phyloP scores from a whole-genome alignment of 192 early-diverging fungal species.

The Podila horticola region DNA sequence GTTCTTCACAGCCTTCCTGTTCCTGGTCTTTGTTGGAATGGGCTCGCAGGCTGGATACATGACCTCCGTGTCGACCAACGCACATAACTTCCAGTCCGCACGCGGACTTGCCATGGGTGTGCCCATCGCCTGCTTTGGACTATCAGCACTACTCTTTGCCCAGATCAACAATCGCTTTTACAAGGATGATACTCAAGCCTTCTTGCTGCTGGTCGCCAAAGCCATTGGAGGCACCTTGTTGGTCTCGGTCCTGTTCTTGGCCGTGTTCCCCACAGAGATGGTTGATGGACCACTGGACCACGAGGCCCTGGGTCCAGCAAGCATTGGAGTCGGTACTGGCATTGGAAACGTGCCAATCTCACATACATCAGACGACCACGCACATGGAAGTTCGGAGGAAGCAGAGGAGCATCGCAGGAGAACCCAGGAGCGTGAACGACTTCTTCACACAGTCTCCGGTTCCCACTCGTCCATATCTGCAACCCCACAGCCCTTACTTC shows the following conservation, averaged over 20 bases:
- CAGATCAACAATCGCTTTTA: conserved; percentile 64
- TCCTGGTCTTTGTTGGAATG: conserved; percentile 66
- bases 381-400: neutral
- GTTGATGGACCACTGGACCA: neutral
- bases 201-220: conserved; percentile 62
- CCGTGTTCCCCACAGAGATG: conserved; percentile 10
- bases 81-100: conserved; percentile 63
- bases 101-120: conserved; percentile 69
- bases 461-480: neutral
- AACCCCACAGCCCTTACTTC: neutral
- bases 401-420: conserved; percentile 20
- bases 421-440: conserved; percentile 22
- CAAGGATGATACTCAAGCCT: conserved; percentile 57
- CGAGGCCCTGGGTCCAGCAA: conserved; percentile 3
- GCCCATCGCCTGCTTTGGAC: conserved; percentile 67
- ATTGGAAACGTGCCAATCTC: neutral
- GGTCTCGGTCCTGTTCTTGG: conserved; percentile 35
- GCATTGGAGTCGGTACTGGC: neutral
- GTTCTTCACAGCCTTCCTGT: conserved; percentile 55
- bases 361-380: neutral
- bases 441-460: neutral
- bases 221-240: conserved; percentile 59
- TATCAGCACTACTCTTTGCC: conserved; percentile 71
- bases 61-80: conserved; percentile 68
- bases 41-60: conserved; percentile 71